Base-by-base conservation (phyloP, 2,329 filamentous ascomycete genomes). In the Aspergillus neotritici region DNA sequence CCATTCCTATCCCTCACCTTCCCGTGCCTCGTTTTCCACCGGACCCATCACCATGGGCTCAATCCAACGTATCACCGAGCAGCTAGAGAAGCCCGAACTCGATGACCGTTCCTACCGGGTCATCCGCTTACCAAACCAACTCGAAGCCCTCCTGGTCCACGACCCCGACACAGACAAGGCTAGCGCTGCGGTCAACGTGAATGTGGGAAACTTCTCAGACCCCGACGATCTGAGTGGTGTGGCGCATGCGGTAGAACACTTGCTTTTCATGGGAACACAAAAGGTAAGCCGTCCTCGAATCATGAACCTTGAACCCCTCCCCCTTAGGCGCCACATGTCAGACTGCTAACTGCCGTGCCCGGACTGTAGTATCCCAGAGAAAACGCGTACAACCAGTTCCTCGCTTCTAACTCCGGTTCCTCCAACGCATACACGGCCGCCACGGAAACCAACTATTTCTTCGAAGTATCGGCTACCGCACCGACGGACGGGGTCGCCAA, bases 261-360 rank as follows among this genome's bases (percentile, higher is more conserved):
- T 96, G 52, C 73, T 98, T 16, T 98, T 98, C 72, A 97, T 98
- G 93, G 93, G 93, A 38, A 98, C 93, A 6, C 85, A 95, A 67
- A 98, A 97, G 75, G 82, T 83, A 65, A 51, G 65, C 21, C 21
- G 21, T 8, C 21, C 21, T 52, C 28, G 21, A 13, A 45, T 46
- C 44, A 25, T 36, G 32, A 11, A 9, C 8, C 21, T 31, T 25
- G 12, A 14, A 12, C 17, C 16, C 39, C 14, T 21, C 30, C 13
- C 21, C 37, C 30, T 7, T 21, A 5, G 10, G 12, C 13, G 21
- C n/a, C 15, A 8, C 30, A 32, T 25, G 35, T 25, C 30, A 38
- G 31, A 10, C n/a, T 13, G 33, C 30, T 50, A 47, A 45, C 35
- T 31, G 6, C 21, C 34, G 13, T 16, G 34, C 29, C 15, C 12